phyloP scores from a whole-genome alignment of 2,329 filamentous ascomycete genomes.

The Grosmannia clavigera region DNA sequence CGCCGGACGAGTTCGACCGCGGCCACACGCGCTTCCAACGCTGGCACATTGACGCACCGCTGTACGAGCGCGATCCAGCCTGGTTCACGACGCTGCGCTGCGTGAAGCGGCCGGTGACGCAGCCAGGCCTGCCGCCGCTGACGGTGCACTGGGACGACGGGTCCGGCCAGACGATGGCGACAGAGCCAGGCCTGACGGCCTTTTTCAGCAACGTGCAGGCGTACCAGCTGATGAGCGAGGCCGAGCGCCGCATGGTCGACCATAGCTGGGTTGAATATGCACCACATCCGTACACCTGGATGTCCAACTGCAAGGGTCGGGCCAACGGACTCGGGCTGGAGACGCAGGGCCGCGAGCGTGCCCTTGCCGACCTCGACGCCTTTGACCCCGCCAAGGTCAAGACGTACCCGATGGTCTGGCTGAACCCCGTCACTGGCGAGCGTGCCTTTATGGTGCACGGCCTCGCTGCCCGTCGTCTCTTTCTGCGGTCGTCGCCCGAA shows the following conservation, averaged over 20 bases:
- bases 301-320: conserved; percentile 25
- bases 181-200: conserved; percentile 29
- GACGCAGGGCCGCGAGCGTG: conserved; percentile 24
- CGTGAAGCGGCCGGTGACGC: conserved; percentile 24
- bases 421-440: conserved; percentile 28
- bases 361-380: conserved; percentile 22
- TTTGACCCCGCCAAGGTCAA: conserved; percentile 22
- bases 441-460: conserved; percentile 31
- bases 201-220: conserved; percentile 30
- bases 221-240: conserved; percentile 27
- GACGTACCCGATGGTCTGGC: conserved; percentile 33
- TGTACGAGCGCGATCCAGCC: conserved; percentile 24
- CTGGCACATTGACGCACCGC: conserved; percentile 36
- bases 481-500: conserved; percentile 20
- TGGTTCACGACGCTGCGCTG: conserved; percentile 21
- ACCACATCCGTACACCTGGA: conserved; percentile 31
- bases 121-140: conserved; percentile 18
- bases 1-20: conserved; percentile 21
- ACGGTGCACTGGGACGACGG: conserved; percentile 19
- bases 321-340: conserved; percentile 28
- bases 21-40: conserved; percentile 32
- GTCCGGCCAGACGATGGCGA: conserved; percentile 25
- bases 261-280: conserved; percentile 34
- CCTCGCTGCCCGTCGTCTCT: conserved; percentile 25
- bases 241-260: conserved; percentile 28